Evolutionary conservation across 2,329 filamentous ascomycete genomes (phyloP).

Genomic region (Diplocarpon mali): DNA sequence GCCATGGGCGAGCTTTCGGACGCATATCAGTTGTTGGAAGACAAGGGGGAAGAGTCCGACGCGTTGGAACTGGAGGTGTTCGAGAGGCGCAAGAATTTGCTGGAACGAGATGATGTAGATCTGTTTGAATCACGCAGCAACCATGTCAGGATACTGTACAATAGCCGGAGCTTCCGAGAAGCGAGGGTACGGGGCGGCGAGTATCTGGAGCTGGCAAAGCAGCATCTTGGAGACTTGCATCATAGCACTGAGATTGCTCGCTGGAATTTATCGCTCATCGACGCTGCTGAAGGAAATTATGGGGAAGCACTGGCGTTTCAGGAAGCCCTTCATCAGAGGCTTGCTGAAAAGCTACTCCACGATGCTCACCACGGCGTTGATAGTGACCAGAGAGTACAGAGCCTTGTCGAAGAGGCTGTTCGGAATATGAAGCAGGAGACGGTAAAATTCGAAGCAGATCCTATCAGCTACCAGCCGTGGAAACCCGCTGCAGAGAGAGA

Average conservation of each 20-base stretch:
- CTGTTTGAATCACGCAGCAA: background rate
- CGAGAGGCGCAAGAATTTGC: background rate
- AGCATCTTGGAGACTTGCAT: background rate
- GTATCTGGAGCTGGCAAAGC: background rate
- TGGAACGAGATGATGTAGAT: background rate
- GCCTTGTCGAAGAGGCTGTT: too few relatives aligned
- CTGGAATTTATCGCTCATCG: background rate
- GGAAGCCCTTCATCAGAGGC: background rate
- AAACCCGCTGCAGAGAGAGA: background rate
- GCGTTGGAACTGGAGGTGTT: too few relatives aligned
- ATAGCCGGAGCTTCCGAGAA: background rate
- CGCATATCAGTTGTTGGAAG: too few relatives aligned
- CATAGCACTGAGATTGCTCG: background rate
- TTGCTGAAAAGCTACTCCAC: too few relatives aligned
- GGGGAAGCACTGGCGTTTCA: background rate
- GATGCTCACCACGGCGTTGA: too few relatives aligned
- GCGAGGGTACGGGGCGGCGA: background rate
- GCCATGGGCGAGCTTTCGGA: too few relatives aligned
- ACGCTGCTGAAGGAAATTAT: background rate
- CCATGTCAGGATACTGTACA: background rate
- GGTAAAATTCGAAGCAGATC: too few relatives aligned
- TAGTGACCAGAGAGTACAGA: too few relatives aligned
- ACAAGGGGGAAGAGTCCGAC: too few relatives aligned
- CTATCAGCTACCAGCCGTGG: too few relatives aligned
- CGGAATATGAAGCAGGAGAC: background rate